These are phyloP conservation scores for Zymoseptoria brevis DNA, from an alignment of 2,329 filamentous ascomycete genomes.

Conservation along the genomic window DNA sequence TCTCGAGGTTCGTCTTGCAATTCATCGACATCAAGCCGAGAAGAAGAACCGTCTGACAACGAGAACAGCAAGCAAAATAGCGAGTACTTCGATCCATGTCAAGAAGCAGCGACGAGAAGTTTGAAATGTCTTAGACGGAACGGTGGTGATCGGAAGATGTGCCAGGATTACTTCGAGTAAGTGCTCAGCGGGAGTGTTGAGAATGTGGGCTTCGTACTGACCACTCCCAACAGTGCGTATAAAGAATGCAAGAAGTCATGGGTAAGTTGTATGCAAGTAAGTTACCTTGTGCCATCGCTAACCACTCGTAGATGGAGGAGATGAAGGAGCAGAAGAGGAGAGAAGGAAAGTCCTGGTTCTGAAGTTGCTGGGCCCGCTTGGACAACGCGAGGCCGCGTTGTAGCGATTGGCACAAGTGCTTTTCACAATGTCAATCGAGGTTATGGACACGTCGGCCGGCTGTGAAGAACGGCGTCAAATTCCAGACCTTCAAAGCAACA, in stretches of 20 bases:
- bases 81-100: constrained; percentile 91
- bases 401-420: no score
- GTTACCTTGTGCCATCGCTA: constrained; percentile 11
- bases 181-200: constrained; percentile 25
- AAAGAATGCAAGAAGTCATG: constrained; percentile 91
- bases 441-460: no score
- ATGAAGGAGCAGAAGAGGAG: constrained; percentile 40
- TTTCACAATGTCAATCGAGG: no score
- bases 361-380: not conserved
- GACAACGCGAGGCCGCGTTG: no score
- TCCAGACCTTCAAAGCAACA: no score
- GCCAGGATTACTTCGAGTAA: constrained; percentile 90
- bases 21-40: not conserved
- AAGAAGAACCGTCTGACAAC: not conserved
- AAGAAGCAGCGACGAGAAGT: constrained; percentile 79
- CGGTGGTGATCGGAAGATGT: constrained; percentile 79
- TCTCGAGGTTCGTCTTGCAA: constrained; percentile 35
- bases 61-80: constrained; percentile 69
- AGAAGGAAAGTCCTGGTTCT: constrained; percentile 28
- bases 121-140: constrained; percentile 86
- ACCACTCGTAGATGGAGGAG: constrained; percentile 34
- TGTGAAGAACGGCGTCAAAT: no score
- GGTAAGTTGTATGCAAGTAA: constrained; percentile 49
- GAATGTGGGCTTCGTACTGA: not conserved
- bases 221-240: constrained; percentile 58